Percentiles rank a stretch among this genome's conserved stretches.
Conservation (phyloP, 768 basidiomycete species). For the Candolleomyces eurysporus region DNA sequence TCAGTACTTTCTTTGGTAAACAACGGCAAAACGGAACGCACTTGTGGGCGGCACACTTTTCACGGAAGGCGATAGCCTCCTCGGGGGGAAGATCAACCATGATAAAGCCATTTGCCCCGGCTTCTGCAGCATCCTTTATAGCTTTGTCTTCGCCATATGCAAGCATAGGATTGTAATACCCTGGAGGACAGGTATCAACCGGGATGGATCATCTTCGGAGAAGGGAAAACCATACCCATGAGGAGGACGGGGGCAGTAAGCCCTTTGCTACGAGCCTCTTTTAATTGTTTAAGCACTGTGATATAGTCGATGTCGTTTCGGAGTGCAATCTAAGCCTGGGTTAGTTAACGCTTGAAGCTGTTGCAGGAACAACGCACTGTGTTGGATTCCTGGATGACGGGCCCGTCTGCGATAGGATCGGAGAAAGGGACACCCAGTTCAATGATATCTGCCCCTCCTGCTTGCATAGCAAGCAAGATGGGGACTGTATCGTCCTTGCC, state of each 20-base stretch:
- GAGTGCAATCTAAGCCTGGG: conserved; percentile 67
- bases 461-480: conserved; percentile 87
- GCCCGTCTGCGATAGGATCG: conserved; percentile 95
- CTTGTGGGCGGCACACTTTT: conserved; percentile 80
- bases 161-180: conserved; percentile 95
- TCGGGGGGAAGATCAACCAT: conserved; percentile 98
- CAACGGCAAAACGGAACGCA: conserved; percentile 38
- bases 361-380: conserved; percentile 53
- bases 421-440: conserved; percentile 96
- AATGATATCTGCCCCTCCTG: conserved; percentile 91
- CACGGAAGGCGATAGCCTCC: conserved; percentile 88
- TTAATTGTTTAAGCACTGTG: conserved; percentile 70
- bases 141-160: conserved; percentile 95
- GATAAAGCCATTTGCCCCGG: conserved; percentile 96
- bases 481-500: conserved; percentile 76
- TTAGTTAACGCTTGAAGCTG: conserved; percentile 10
- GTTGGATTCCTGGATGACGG: conserved; percentile 89
- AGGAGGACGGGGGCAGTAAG: conserved; percentile 85
- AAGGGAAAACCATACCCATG: conserved; percentile 64
- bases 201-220: not conserved
- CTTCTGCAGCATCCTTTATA: conserved; percentile 83
- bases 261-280: conserved; percentile 78
- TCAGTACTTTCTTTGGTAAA: conserved; percentile 3
- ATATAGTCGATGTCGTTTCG: conserved; percentile 76
- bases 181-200: conserved; percentile 37